Percentiles rank a stretch among this genome's conserved stretches.
These are phyloP conservation scores for Ploettnerulaceae sp. DNA, from an alignment of 2,329 filamentous ascomycete genomes.

Conservation along the genomic window DNA sequence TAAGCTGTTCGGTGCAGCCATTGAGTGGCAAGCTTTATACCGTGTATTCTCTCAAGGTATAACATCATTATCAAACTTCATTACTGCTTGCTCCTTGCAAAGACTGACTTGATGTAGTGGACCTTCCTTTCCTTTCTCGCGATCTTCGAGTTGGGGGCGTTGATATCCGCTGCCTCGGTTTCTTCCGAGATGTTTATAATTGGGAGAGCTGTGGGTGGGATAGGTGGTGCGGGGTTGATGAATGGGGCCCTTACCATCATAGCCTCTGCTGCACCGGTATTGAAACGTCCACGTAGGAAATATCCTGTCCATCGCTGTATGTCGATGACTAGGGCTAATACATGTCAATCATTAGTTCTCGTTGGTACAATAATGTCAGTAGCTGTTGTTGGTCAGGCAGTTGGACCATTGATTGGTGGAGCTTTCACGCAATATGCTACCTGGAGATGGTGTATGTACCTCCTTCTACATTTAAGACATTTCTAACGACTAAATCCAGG, in stretches of 20 bases:
- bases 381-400: neutral
- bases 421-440: neutral
- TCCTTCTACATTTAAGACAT: neutral
- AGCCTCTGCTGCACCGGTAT: slow-evolving; percentile 32
- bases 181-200: slow-evolving; percentile 50
- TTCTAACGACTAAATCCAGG: neutral
- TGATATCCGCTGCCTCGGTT: slow-evolving; percentile 46
- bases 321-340: too few species aligned
- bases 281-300: slow-evolving; percentile 18
- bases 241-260: slow-evolving; percentile 50
- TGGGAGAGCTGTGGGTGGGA: slow-evolving; percentile 49
- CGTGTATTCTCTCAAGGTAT: neutral
- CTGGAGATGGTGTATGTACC: slow-evolving; percentile 3
- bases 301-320: too few species aligned
- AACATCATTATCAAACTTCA: neutral
- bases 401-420: neutral
- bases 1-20: slow-evolving; percentile 7
- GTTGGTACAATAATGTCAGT: neutral
- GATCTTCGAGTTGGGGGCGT: slow-evolving; percentile 51
- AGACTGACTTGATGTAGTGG: too few species aligned
- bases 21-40: slow-evolving; percentile 14
- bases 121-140: slow-evolving; percentile 32
- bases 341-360: neutral
- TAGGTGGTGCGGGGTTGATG: slow-evolving; percentile 47
- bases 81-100: too few species aligned